phyloP scores from a whole-genome alignment of 257 asterid genomes.

The Nicotiana benthamiana region DNA sequence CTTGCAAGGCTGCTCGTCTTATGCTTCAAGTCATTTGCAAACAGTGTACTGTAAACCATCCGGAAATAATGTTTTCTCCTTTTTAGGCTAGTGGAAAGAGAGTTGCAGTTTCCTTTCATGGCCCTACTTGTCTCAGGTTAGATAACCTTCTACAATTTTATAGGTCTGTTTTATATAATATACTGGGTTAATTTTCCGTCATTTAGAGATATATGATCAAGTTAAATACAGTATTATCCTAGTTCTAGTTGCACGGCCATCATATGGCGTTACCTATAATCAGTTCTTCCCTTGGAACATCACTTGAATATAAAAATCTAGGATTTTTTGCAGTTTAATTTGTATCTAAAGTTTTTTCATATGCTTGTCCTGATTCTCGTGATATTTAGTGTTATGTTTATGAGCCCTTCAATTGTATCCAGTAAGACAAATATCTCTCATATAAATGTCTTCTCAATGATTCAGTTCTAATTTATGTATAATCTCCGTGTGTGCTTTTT shows the following conservation, averaged over 20 bases:
- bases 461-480: not conserved
- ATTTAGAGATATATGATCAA: not conserved
- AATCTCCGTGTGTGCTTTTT: not conserved
- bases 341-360: not conserved
- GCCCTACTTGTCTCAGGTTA: slow-evolving; percentile 93
- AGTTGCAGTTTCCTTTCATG: slow-evolving; percentile 78
- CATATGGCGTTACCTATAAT: not conserved
- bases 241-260: not conserved
- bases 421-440: not conserved
- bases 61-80: not conserved
- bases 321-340: not conserved
- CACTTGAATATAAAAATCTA: not conserved
- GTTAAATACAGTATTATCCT: not conserved
- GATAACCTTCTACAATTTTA: not conserved
- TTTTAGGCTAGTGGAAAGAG: slow-evolving; percentile 69
- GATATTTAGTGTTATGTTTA: not conserved
- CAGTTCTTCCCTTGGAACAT: not conserved
- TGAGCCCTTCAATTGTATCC: not conserved
- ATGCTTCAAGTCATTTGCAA: not conserved
- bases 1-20: not conserved
- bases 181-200: not conserved
- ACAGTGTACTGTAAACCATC: not conserved
- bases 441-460: not conserved
- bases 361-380: not conserved
- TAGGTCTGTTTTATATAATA: not conserved